A percentile compares a stretch with the other conserved stretches of the same genome.
These are phyloP conservation scores for Hypoxylon sp. DNA, from an alignment of 2,329 filamentous ascomycete species.

Conservation along the genomic window DNA sequence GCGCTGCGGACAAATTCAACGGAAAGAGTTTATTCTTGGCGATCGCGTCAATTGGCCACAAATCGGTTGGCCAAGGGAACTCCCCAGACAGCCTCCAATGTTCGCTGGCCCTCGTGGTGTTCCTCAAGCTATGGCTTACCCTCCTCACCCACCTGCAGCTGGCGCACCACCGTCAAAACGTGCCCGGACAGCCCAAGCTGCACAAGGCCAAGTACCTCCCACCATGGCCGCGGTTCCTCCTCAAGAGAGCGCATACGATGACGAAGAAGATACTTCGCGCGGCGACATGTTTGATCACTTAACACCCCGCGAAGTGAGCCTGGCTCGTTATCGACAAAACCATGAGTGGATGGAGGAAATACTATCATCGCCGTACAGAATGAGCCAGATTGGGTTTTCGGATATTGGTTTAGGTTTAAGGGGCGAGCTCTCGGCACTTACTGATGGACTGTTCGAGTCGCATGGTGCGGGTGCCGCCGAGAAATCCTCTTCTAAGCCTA, in stretches of 20 bases:
- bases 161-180: slow-evolving; percentile 65
- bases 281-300: slow-evolving; percentile 91
- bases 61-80: slow-evolving; percentile 72
- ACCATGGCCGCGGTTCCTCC: slow-evolving; percentile 51
- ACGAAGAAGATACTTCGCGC: slow-evolving; percentile 87
- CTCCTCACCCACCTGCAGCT: slow-evolving; percentile 55
- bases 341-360: slow-evolving; percentile 99
- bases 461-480: slow-evolving; percentile 60
- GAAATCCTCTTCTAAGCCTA: slow-evolving; percentile 63
- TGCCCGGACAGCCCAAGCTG: slow-evolving; percentile 55
- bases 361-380: slow-evolving; percentile 86
- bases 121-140: slow-evolving; percentile 70
- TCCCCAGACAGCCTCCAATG: slow-evolving; percentile 61
- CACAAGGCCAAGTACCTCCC: slow-evolving; percentile 50
- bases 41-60: slow-evolving; percentile 91
- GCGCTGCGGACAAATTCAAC: slow-evolving; percentile 79
- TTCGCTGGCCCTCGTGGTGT: slow-evolving; percentile 59
- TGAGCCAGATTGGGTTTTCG: slow-evolving; percentile 83
- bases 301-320: slow-evolving; percentile 87
- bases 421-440: slow-evolving; percentile 82
- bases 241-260: slow-evolving; percentile 68
- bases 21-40: slow-evolving; percentile 94
- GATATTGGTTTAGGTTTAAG: slow-evolving; percentile 87
- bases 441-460: slow-evolving; percentile 83
- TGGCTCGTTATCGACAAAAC: slow-evolving; percentile 88